Evolutionary conservation across 2,329 filamentous ascomycete species (phyloP).

Genomic region (Dichotomopilus funicola): DNA sequence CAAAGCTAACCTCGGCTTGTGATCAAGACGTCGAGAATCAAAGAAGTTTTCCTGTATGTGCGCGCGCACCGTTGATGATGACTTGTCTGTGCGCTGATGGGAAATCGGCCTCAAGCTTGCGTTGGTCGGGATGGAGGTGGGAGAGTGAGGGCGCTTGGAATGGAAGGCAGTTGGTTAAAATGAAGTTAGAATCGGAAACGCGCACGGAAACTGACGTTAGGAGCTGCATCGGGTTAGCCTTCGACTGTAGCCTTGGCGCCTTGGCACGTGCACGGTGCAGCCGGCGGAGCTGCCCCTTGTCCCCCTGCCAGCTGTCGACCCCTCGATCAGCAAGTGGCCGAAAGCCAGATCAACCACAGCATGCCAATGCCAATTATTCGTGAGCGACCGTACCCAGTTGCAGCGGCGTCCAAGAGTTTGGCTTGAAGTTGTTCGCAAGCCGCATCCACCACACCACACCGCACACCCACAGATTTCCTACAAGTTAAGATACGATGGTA

Average conservation of each 20-base stretch:
- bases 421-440: conserved; percentile 12
- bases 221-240: conserved; percentile 3
- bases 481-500: conserved; percentile 34
- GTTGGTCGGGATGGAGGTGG: background rate
- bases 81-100: too few relatives aligned
- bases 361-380: conserved; percentile 13
- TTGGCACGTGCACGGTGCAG: background rate
- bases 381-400: too few relatives aligned
- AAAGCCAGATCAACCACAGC: conserved; percentile 22
- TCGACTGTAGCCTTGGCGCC: background rate
- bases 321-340: conserved; percentile 14
- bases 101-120: too few relatives aligned
- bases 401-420: background rate
- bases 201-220: background rate
- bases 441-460: conserved; percentile 3
- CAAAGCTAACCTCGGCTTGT: too few relatives aligned
- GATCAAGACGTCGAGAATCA: too few relatives aligned
- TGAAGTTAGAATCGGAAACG: conserved; percentile 1
- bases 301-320: conserved; percentile 20
- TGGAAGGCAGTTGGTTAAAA: background rate
- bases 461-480: conserved; percentile 7
- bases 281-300: background rate
- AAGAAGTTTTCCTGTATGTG: too few relatives aligned
- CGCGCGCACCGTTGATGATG: too few relatives aligned
- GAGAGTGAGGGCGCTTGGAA: background rate